A percentile compares a stretch with the other conserved stretches of the same genome.
Evolutionary conservation across 2,329 filamentous ascomycete genomes (phyloP).

Genomic region (Colletotrichum abscissum): DNA sequence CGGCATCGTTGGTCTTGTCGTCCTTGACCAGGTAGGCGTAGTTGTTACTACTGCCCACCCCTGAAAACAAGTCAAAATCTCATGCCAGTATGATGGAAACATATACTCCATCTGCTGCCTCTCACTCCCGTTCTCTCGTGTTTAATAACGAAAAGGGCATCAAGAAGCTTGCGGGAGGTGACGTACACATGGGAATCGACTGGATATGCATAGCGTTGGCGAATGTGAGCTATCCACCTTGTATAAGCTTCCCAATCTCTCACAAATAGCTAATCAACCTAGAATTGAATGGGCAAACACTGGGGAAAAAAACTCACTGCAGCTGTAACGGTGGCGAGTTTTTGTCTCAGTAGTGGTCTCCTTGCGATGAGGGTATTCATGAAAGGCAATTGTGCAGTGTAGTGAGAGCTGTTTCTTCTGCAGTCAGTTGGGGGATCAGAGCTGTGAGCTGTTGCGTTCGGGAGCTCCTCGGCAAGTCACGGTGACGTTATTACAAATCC

Average conservation of each 20-base stretch:
- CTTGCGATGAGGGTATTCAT: slow-evolving; percentile 57
- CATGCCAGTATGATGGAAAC: neutral
- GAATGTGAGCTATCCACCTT: slow-evolving; percentile 44
- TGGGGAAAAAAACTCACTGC: slow-evolving; percentile 41
- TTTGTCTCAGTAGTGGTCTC: slow-evolving; percentile 47
- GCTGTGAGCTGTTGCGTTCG: neutral
- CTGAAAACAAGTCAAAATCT: slow-evolving; percentile 53
- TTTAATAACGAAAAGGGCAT: neutral
- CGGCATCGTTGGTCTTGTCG: slow-evolving; percentile 80
- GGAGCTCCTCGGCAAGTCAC: slow-evolving; percentile 17
- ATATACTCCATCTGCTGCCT: neutral
- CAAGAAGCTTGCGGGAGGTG: neutral
- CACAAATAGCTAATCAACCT: too few relatives aligned
- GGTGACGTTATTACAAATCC: slow-evolving; percentile 35
- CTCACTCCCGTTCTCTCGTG: neutral
- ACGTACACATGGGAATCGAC: slow-evolving; percentile 89
- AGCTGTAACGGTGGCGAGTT: slow-evolving; percentile 42
- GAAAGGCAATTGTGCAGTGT: slow-evolving; percentile 30
- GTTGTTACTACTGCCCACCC: slow-evolving; percentile 83
- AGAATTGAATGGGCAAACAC: neutral
- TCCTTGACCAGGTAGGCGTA: slow-evolving; percentile 87
- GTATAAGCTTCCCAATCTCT: slow-evolving; percentile 28
- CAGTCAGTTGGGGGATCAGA: neutral
- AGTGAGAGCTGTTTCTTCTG: neutral
- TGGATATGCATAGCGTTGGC: slow-evolving; percentile 82